Evolutionary conservation across 805 yeast species (phyloP).

Genomic region (Candida orba): DNA sequence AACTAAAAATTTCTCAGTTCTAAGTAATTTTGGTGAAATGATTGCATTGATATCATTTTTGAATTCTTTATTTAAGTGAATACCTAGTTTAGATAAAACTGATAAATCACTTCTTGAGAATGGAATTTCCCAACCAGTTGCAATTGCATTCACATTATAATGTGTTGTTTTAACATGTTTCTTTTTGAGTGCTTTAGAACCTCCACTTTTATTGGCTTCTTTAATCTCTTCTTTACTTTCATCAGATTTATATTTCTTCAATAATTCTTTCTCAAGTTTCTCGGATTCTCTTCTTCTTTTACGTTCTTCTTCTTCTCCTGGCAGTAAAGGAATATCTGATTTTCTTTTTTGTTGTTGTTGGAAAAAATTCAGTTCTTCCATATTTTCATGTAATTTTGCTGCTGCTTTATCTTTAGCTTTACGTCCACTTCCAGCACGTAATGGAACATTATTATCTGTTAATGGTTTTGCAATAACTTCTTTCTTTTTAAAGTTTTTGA

Average conservation of each 20-base stretch:
- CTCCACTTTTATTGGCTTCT: neutral
- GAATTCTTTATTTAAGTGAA: constrained; percentile 34
- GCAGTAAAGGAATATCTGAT: constrained; percentile 27
- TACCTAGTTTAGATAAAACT: constrained; percentile 46
- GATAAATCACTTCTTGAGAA: constrained; percentile 36
- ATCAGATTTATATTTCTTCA: constrained; percentile 14
- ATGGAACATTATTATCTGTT: neutral
- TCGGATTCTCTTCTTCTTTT: constrained; percentile 26
- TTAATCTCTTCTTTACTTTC: constrained; percentile 1
- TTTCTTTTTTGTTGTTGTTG: constrained; percentile 46
- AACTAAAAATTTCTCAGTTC: constrained; percentile 82
- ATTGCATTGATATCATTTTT: constrained; percentile 37
- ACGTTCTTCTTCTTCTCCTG: constrained; percentile 32
- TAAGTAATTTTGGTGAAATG: constrained; percentile 72
- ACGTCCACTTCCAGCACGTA: constrained; percentile 28
- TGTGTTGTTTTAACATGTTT: too few species aligned
- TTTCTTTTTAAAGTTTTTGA: neutral
- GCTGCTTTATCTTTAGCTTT: constrained; percentile 66
- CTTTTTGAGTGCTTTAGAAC: neutral
- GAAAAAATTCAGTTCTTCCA: constrained; percentile 59
- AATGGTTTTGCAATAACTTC: constrained; percentile 4
- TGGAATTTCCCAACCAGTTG: constrained; percentile 59
- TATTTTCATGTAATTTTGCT: constrained; percentile 55
- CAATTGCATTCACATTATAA: constrained; percentile 39
- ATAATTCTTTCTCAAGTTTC: constrained; percentile 13